phyloP scores from a whole-genome alignment of 129 eudicot genomes.

The Scalesia atractyloides region DNA sequence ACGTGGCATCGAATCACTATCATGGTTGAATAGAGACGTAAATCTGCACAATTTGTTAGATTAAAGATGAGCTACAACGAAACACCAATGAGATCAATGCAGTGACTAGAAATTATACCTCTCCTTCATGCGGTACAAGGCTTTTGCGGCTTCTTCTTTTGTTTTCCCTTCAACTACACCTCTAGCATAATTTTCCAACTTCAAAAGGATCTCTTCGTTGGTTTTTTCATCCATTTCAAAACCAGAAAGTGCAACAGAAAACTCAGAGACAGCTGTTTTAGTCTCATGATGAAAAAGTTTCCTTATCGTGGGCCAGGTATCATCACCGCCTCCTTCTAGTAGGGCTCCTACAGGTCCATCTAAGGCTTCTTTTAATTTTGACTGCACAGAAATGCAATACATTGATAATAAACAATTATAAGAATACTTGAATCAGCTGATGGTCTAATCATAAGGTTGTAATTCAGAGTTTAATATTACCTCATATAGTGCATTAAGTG shows the following conservation, averaged over 20 bases:
- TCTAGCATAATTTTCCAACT: conserved; percentile 69
- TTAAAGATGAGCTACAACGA: neutral
- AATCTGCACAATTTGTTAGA: conserved; percentile 49
- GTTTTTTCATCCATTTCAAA: conserved; percentile 67
- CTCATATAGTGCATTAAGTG: conserved; percentile 74
- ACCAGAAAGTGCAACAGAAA: conserved; percentile 75
- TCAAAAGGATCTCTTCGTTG: conserved; percentile 58
- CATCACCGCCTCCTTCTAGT: conserved; percentile 80
- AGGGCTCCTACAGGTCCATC: conserved; percentile 80
- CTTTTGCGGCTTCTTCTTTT: conserved; percentile 85
- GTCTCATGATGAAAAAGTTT: conserved; percentile 73
- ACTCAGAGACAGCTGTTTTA: conserved; percentile 58
- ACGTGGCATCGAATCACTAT: conserved; percentile 92
- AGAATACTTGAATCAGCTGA: conserved; percentile 3
- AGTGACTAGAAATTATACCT: conserved; percentile 44
- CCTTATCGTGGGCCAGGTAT: conserved; percentile 90
- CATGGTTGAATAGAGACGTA: conserved; percentile 78
- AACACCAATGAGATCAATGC: conserved; percentile 8
- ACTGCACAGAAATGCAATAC: conserved; percentile 44
- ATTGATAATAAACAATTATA: conserved; percentile 3
- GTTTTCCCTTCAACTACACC: conserved; percentile 77
- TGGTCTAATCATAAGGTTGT: conserved; percentile 6
- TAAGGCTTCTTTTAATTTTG: conserved; percentile 64
- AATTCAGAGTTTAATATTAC: conserved; percentile 37
- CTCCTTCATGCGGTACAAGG: conserved; percentile 88